phyloP scores from a whole-genome alignment of 805 yeast genomes.

The Peterozyma xylosa region DNA sequence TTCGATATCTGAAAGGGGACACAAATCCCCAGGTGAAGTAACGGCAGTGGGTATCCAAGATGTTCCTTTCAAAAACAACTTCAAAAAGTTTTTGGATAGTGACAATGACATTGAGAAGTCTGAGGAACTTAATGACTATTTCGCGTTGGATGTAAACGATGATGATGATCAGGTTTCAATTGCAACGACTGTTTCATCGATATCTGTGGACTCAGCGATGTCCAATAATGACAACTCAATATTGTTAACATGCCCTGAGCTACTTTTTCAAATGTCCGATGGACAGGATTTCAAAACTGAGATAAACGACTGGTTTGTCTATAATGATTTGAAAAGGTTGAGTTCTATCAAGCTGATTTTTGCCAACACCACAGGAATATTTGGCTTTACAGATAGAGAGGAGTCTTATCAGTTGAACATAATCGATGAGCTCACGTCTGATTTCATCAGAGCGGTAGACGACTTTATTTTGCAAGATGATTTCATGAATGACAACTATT shows the following conservation, averaged over 20 bases:
- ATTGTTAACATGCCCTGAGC: constrained; percentile 28
- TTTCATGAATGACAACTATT: background rate
- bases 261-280: constrained; percentile 35
- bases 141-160: background rate
- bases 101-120: constrained; percentile 23
- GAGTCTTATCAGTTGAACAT: background rate
- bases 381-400: background rate
- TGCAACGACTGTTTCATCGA: constrained; percentile 5
- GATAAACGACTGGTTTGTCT: constrained; percentile 29
- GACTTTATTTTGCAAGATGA: background rate
- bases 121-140: constrained; percentile 21
- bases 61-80: background rate
- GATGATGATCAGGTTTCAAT: constrained; percentile 8
- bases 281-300: constrained; percentile 29
- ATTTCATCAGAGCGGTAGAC: constrained; percentile 4
- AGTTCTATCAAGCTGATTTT: constrained; percentile 8
- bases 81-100: background rate
- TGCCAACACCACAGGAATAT: background rate
- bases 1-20: background rate
- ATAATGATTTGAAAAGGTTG: constrained; percentile 20
- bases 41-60: no score
- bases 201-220: background rate
- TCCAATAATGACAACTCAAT: constrained; percentile 18
- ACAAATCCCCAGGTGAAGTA: background rate
- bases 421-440: constrained; percentile 9